Base-by-base conservation (phyloP, 768 basidiomycete genomes). In the Zangia roseola region DNA sequence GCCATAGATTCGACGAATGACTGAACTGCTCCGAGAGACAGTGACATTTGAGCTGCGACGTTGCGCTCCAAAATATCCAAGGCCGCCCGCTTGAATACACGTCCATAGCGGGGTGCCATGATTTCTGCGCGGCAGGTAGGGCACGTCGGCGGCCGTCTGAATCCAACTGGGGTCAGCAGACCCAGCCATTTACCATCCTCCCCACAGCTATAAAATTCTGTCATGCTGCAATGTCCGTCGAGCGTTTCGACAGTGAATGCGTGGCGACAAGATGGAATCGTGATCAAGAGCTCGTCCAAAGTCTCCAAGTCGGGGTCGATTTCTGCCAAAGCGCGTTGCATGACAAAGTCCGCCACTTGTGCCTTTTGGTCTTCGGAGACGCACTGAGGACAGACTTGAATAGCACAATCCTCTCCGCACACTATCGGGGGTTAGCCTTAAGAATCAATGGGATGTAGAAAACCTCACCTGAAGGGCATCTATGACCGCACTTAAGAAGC, bases 171-270 rank as follows among this genome's bases (percentile, higher is more conserved):
- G 8, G 73, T 64, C 35, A 62, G 58, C 21, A 82, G 62, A 6
- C 73, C 72, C 12, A 59, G n/a, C 77, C 78, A 85, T 30, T 43
- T 62, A 7, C 72, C 76, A 10, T 71, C 56, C 2, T 6, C 13
- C 1, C 57, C 43, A 42, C 62, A 58, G 1, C 47, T 53, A 59
- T 88, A 88, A 56, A 76, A 83, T 4, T 77, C 73, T 0, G 43
- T 39, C 64, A 88, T 71, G 13, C 67, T 58, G 53, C 78, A 81
- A 36, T 74, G 68, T 0, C 84, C 86, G 54, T 89, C 86, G 17
- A 89, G 71, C 0, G 83, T 84, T 60, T 85, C 85, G 14, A 86
- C 77, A 0, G 87, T 88, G 61, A 89, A 87, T 2, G 76, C 64
- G 61, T 89, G 87, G 0, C 75, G 54, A 58, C 87, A 88, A 16